Percentiles rank a stretch among this genome's conserved stretches.
Conservation (phyloP, 306 rosid genomes). For the apple (Malus domestica) region DNA sequence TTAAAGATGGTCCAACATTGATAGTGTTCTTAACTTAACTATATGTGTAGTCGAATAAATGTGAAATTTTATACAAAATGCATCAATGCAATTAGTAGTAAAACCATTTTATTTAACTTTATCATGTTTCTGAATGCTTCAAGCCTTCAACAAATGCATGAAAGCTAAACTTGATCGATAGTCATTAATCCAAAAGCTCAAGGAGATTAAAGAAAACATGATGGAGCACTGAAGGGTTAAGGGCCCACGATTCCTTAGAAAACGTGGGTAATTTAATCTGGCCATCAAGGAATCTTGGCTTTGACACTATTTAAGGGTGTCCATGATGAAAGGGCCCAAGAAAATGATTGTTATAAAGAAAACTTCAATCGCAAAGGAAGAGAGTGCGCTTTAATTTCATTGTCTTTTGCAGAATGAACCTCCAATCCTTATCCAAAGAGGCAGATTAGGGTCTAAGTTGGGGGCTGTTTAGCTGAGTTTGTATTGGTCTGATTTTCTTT, state of each 20-base stretch:
- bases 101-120: no score
- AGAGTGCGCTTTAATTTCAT: neutral
- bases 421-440: neutral
- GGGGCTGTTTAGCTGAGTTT: no score
- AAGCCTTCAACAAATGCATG: no score
- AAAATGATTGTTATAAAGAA: neutral
- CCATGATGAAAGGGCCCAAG: neutral
- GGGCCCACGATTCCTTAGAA: neutral
- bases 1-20: no score
- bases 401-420: neutral
- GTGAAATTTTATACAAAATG: no score
- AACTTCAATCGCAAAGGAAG: neutral
- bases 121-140: no score
- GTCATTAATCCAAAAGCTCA: neutral
- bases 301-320: neutral
- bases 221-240: neutral
- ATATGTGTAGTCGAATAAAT: no score
- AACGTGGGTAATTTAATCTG: constrained; percentile 18
- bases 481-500: no score
- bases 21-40: no score
- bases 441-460: neutral
- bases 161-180: no score
- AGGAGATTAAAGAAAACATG: neutral
- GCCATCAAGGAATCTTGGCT: neutral
- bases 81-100: no score